A percentile compares a stretch with the other conserved stretches of the same genome.
These are phyloP conservation scores for Xylaria longipes DNA, from an alignment of 495 filamentous ascomycete species.

Conservation along the genomic window DNA sequence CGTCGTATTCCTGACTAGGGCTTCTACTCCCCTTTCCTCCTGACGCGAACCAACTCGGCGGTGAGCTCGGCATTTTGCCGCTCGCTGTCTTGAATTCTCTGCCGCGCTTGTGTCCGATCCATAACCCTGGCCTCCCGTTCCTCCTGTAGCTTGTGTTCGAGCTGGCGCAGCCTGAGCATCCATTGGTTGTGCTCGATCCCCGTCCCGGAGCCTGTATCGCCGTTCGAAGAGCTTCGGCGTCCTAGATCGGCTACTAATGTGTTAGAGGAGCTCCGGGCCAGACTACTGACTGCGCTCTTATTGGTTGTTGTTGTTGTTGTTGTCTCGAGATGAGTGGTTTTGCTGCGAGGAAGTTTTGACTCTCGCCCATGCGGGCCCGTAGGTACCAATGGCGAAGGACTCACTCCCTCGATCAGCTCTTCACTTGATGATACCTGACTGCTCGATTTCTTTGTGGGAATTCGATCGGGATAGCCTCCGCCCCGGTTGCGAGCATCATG, in stretches of 20 bases:
- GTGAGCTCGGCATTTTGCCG: constrained; percentile 74
- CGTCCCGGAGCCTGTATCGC: constrained; percentile 30
- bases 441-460: constrained; percentile 30
- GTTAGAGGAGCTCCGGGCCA: constrained; percentile 39
- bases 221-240: constrained; percentile 34
- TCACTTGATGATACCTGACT: constrained; percentile 36
- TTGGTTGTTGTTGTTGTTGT: constrained; percentile 18
- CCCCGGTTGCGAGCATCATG: constrained; percentile 51
- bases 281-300: constrained; percentile 41
- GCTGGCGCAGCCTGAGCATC: constrained; percentile 81
- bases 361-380: constrained; percentile 53
- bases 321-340: constrained; percentile 38
- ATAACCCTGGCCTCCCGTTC: constrained; percentile 87
- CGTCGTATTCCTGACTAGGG: constrained; percentile 18
- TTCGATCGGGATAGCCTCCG: constrained; percentile 31
- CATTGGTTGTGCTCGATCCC: constrained; percentile 70
- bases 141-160: constrained; percentile 87
- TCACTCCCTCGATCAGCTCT: constrained; percentile 41
- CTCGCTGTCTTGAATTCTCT: constrained; percentile 83
- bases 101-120: constrained; percentile 81
- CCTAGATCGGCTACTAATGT: constrained; percentile 34
- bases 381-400: constrained; percentile 57
- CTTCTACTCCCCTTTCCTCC: constrained; percentile 36
- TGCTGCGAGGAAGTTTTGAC: constrained; percentile 45
- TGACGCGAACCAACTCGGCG: constrained; percentile 37